Evolutionary conservation across 192 early-diverging fungal genomes (phyloP).

Genomic region (Glomus cerebriforme): DNA sequence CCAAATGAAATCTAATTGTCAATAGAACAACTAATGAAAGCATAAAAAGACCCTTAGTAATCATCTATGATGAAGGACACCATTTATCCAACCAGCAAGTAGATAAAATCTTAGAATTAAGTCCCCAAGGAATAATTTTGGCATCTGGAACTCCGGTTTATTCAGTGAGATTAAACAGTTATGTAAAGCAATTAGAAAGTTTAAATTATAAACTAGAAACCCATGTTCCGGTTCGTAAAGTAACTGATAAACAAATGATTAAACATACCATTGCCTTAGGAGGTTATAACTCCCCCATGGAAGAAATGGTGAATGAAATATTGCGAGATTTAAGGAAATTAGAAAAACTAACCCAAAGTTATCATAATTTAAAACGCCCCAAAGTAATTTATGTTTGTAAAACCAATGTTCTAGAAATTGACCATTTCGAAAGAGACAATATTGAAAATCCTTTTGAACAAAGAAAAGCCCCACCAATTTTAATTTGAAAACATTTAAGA

Average conservation of each 20-base stretch:
- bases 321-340: not conserved
- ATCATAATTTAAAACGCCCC: too few species aligned
- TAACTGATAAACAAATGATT: too few species aligned
- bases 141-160: not conserved
- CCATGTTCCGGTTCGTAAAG: too few species aligned
- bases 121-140: not conserved
- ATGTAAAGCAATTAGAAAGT: not conserved
- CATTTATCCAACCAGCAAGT: not conserved
- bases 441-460: not conserved
- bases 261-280: too few species aligned
- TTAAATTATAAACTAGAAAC: too few species aligned
- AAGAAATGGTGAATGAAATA: not conserved
- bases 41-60: not conserved
- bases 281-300: too few species aligned
- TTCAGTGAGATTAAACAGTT: not conserved
- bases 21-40: too few species aligned
- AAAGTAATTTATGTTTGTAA: not conserved
- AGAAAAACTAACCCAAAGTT: not conserved
- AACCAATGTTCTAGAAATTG: not conserved
- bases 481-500: not conserved
- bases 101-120: not conserved
- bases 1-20: not conserved
- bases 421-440: not conserved
- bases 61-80: conserved; percentile 5
- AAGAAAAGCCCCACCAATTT: not conserved